Evolutionary conservation across 257 asterid genomes (phyloP), one percentile per base, ranked within the genome.

Genomic region (Lavandula angustifolia): DNA sequence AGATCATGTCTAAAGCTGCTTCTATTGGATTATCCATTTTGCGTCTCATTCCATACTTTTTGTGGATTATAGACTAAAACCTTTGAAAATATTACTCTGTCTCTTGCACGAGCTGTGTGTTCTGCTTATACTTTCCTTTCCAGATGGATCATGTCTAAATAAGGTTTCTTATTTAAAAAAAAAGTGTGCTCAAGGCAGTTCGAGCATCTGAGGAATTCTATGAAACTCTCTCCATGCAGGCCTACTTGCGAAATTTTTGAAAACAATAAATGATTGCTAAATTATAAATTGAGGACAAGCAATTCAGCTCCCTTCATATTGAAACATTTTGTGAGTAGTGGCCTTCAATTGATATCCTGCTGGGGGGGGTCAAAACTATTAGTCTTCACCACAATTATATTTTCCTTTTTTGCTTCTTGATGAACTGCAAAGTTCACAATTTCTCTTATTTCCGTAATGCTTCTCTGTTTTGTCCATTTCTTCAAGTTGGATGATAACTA

Each of bases 401-500:
- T 10, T 18, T 10, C 14, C 4, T 5, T 11, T 11, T 46, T 32
- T 47, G 5, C 17, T 18, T 41, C 4, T 9, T 61, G 54, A 38
- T 58, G 47, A 38, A 52, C 69, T 41, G 9, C 62, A 40, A 55
- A 49, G 49, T 32, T 53, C 57, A n/a, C 42, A 3, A 29, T 41
- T 29, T 13, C 27, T n/a, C 27, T 27, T 7, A 38, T 8, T 13
- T 17, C 9, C 18, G 40, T 4, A 4, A 37, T 51, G 27, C 51
- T 22, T 14, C 13, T 46, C 7, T 38, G 53, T 22, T 12, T 9
- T 10, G 31, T 32, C 55, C 46, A 40, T 63, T 64, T 75, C 64
- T 52, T 55, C 32, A 12, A 63, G 54, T 18, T 59, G 35, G 58
- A 46, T 50, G 50, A 42, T 69, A 37, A 43, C 42, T 14, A 9